Evolutionary conservation across 805 yeast genomes (phyloP).

Genomic region (Cyberlindnera veronae): DNA sequence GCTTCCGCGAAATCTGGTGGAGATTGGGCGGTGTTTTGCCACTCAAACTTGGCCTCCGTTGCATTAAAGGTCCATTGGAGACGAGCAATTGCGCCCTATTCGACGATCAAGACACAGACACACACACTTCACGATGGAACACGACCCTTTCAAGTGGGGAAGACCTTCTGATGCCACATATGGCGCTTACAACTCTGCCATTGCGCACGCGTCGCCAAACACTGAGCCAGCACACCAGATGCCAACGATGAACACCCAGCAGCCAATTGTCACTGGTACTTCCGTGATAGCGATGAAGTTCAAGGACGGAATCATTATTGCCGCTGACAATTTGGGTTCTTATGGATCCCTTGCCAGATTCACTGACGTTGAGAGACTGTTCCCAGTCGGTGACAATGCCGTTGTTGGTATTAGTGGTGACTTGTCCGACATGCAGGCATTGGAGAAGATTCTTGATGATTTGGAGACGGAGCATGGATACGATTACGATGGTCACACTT

Average conservation of each 20-base stretch:
- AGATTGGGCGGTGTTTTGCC: no score
- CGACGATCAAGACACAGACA: background rate
- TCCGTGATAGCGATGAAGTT: conserved; percentile 91
- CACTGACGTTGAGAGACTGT: conserved; percentile 77
- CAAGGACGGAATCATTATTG: conserved; percentile 85
- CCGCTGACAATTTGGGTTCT: conserved; percentile 92
- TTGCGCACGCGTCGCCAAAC: conserved; percentile 53
- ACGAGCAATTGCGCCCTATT: background rate
- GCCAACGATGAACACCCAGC: conserved; percentile 85
- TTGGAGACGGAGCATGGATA: conserved; percentile 76
- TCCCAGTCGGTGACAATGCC: conserved; percentile 80
- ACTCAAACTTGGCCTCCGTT: background rate
- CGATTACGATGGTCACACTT: conserved; percentile 62
- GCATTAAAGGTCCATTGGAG: background rate
- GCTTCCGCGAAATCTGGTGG: no score
- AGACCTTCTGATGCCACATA: conserved; percentile 82
- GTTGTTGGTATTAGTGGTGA: conserved; percentile 95
- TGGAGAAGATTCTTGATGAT: conserved; percentile 71
- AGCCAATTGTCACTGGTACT: conserved; percentile 95
- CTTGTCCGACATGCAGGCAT: conserved; percentile 85
- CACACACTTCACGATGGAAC: conserved; percentile 60
- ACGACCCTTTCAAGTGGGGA: conserved; percentile 95
- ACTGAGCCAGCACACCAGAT: conserved; percentile 20
- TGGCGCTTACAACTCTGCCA: conserved; percentile 73
- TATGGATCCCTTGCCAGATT: conserved; percentile 92